These are phyloP conservation scores for Eustoma russellianum DNA, from an alignment of 257 asterid species.

Conservation along the genomic window DNA sequence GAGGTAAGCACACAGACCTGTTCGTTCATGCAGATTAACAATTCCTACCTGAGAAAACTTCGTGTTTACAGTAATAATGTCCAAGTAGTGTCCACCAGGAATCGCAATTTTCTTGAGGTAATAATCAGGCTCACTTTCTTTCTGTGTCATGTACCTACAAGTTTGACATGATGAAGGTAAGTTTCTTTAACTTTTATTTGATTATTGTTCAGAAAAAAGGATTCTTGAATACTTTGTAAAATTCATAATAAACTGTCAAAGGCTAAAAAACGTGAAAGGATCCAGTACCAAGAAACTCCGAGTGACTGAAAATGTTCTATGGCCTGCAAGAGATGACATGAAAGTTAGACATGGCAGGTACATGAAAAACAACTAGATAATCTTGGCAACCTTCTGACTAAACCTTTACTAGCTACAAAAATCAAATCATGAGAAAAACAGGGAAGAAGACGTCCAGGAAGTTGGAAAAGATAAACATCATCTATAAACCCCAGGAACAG, in stretches of 20 bases:
- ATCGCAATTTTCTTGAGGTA: slow-evolving; percentile 26
- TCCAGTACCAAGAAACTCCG: slow-evolving; percentile 45
- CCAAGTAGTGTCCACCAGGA: slow-evolving; percentile 34
- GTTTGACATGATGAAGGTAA: slow-evolving; percentile 11
- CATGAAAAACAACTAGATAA: neutral
- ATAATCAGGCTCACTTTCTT: slow-evolving; percentile 23
- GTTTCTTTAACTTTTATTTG: neutral
- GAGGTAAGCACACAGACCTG: too few species aligned
- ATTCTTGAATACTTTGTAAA: slow-evolving; percentile 7
- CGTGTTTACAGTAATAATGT: slow-evolving; percentile 43
- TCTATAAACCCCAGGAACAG: too few species aligned
- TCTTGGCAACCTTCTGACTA: too few species aligned
- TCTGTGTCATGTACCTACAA: slow-evolving; percentile 47
- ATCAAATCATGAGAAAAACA: too few species aligned
- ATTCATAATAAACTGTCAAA: neutral
- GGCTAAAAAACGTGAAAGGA: neutral
- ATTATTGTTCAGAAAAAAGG: neutral
- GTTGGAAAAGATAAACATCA: too few species aligned
- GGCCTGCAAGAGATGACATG: slow-evolving; percentile 37
- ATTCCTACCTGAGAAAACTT: slow-evolving; percentile 38
- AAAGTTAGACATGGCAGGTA: slow-evolving; percentile 3
- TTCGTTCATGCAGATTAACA: neutral
- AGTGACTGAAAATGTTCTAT: slow-evolving; percentile 25
- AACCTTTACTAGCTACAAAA: too few species aligned
- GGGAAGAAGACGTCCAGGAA: too few species aligned